A percentile compares a stretch with the other conserved stretches of the same genome.
These are phyloP conservation scores for Claviceps digitariae DNA, from an alignment of 2,329 filamentous ascomycete species.

Conservation along the genomic window DNA sequence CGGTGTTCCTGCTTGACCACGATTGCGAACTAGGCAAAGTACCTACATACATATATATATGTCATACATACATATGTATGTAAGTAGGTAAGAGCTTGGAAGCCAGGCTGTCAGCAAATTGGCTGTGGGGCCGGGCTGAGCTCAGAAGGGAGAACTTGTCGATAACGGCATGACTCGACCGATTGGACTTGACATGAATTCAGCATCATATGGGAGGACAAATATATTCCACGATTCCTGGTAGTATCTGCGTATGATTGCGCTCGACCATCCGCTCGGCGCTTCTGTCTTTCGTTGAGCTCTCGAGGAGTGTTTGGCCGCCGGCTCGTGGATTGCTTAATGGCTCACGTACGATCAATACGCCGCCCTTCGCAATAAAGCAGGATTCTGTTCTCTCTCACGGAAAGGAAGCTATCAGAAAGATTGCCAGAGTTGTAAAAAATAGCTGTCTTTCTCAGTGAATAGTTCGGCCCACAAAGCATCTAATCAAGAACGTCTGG, in stretches of 20 bases:
- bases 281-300: background rate
- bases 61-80: too few relatives aligned
- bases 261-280: background rate
- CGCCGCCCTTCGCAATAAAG: too few relatives aligned
- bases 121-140: background rate
- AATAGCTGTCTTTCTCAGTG: too few relatives aligned
- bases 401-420: background rate
- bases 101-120: background rate
- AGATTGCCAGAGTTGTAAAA: background rate
- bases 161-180: background rate
- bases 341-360: background rate
- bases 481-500: background rate
- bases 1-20: background rate
- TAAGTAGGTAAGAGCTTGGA: background rate
- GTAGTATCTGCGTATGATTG: conserved; percentile 1
- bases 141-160: background rate
- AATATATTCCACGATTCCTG: conserved; percentile 2
- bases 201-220: background rate
- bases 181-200: background rate
- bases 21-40: background rate
- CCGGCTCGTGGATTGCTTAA: background rate
- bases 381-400: background rate
- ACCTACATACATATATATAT: too few relatives aligned
- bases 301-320: background rate
- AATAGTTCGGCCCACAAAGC: too few relatives aligned